Evolutionary conservation across 75 land plant species (phyloP), one percentile per base, ranked within the genome.

Genomic region (Azolla pinnata): DNA sequence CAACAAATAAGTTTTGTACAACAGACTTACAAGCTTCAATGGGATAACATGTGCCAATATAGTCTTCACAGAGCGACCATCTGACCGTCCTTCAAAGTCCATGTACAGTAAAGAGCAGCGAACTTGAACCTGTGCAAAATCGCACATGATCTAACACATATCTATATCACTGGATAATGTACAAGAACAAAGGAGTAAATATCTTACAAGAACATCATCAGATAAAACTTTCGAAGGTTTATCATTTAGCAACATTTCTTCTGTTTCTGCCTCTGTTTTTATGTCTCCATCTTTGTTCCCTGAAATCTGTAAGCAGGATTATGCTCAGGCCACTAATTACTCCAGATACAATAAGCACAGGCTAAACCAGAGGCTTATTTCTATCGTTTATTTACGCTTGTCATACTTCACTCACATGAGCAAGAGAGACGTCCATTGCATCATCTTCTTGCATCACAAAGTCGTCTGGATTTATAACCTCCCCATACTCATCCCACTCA

Each of bases 81-180:
- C 97, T 63, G 97, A 79, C 31, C 95, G 93, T 5, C 97, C 97
- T 44, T 91, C 97, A 80, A 84, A 88, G 38, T 92, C 97, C 80
- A 88, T 72, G 52, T 84, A 92, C 23, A 60, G 20, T 66, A 88
- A 64, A 19, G 66, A 60, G 61, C 91, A 90, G 66, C 83, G 83
- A 7, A 90, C 91, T 74, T 86, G 82, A 33, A 90, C 91, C 96
- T 90, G 82, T 20, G 19, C 3, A 47, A 35, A 35, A 35, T 12
- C 40, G 12, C 40, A 35, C 40, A 5, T 35, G 40, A 35, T 5
- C 10, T 12, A 5, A 35, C 53, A 50, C 53, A 50, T 50, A 8
- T 24, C 12, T 8, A 8, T 7, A 24, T 4, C 25, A 20, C 53
- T 8, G n/a, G n/a, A n/a, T n/a, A n/a, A n/a, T n/a, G n/a, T n/a